phyloP scores from a whole-genome alignment of 352 stramenopile genomes.

The Globisporangium canariense region DNA sequence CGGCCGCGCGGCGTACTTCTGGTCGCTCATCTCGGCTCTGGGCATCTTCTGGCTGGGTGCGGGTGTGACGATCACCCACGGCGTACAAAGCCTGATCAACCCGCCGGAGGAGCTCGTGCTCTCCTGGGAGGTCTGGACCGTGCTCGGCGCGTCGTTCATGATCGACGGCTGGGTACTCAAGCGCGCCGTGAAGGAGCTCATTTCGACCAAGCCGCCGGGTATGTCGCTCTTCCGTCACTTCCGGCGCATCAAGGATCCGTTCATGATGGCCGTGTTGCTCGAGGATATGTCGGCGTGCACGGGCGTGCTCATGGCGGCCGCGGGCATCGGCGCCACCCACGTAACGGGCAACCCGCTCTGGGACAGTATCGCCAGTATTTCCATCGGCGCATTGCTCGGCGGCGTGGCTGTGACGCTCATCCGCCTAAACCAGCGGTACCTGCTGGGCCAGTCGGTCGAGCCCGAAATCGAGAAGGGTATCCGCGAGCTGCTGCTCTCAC shows the following conservation, averaged over 20 bases:
- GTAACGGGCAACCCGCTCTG: conserved; percentile 92
- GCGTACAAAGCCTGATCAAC: conserved; percentile 78
- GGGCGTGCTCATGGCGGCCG: conserved; percentile 94
- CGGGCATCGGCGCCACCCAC: conserved; percentile 91
- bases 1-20: conserved; percentile 97
- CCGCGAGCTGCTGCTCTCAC: conserved; percentile 67
- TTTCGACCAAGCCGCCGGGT: conserved; percentile 63
- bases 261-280: conserved; percentile 96
- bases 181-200: conserved; percentile 88
- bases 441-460: conserved; percentile 96
- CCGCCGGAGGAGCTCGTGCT: conserved; percentile 59
- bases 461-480: conserved; percentile 88
- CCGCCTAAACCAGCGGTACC: conserved; percentile 94
- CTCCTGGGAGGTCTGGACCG: conserved; percentile 93
- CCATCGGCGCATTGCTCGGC: conserved; percentile 92
- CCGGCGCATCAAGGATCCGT: conserved; percentile 90
- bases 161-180: conserved; percentile 96
- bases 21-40: conserved; percentile 97
- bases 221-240: conserved; percentile 74
- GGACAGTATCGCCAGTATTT: conserved; percentile 95
- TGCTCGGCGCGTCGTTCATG: conserved; percentile 92
- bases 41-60: conserved; percentile 97
- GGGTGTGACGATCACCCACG: conserved; percentile 93
- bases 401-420: conserved; percentile 92
- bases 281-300: conserved; percentile 97